A percentile compares a stretch with the other conserved stretches of the same genome.
Evolutionary conservation across 352 stramenopile species (phyloP).

Genomic region (Discostella stelligera): DNA sequence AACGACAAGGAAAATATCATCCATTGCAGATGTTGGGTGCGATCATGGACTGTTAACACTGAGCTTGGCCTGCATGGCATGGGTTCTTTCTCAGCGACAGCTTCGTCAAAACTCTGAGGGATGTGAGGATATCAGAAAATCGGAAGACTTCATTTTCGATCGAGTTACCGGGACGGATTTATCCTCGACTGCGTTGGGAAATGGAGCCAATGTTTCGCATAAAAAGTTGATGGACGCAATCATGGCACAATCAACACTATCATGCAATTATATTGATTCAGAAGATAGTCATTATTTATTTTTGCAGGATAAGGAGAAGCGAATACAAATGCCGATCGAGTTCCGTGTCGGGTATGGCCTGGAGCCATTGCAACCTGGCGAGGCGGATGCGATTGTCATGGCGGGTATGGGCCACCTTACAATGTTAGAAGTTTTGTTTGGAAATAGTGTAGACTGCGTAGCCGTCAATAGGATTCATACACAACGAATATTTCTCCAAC

Average conservation of each 20-base stretch:
- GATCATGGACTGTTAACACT: slow-evolving; percentile 75
- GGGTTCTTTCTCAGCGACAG: neutral
- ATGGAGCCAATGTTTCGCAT: slow-evolving; percentile 47
- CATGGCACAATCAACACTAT: neutral
- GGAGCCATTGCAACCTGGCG: slow-evolving; percentile 40
- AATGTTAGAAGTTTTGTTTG: slow-evolving; percentile 64
- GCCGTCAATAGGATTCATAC: slow-evolving; percentile 48
- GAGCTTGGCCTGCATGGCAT: slow-evolving; percentile 55
- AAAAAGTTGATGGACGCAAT: slow-evolving; percentile 33
- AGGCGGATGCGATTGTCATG: slow-evolving; percentile 71
- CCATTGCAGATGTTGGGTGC: slow-evolving; percentile 70
- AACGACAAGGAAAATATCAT: slow-evolving; percentile 19
- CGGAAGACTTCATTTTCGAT: neutral
- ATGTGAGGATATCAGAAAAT: neutral
- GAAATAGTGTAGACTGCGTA: slow-evolving; percentile 5
- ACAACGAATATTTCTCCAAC: slow-evolving; percentile 60
- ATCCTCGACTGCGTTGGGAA: slow-evolving; percentile 56
- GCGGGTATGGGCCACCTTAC: slow-evolving; percentile 75
- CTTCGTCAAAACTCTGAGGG: neutral
- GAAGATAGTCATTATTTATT: too few relatives aligned
- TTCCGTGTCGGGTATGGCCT: slow-evolving; percentile 72
- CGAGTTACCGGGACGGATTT: slow-evolving; percentile 71
- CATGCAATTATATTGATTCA: neutral
- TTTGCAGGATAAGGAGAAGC: too few relatives aligned
- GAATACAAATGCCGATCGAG: slow-evolving; percentile 39